These are phyloP conservation scores for Oryza meyeriana DNA, from an alignment of 176 grass and related monocot genomes.

Conservation along the genomic window DNA sequence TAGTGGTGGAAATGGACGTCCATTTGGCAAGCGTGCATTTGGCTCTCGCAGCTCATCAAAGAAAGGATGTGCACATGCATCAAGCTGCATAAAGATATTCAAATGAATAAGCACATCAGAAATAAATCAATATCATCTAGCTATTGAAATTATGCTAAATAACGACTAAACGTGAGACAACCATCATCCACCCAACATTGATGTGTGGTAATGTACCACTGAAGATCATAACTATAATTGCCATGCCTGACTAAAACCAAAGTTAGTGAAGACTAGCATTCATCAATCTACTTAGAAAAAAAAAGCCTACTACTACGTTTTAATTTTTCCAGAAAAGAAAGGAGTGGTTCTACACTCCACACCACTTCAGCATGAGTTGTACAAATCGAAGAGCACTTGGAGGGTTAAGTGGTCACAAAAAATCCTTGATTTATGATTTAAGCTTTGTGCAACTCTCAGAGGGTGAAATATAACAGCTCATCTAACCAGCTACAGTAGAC, in stretches of 20 bases:
- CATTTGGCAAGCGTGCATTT: constrained; percentile 55
- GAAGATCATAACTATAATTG: neutral
- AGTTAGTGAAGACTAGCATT: neutral
- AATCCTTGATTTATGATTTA: neutral
- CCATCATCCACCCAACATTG: neutral
- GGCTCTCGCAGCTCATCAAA: constrained; percentile 70
- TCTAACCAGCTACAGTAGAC: neutral
- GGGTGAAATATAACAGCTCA: neutral
- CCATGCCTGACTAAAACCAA: neutral
- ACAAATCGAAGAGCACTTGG: neutral
- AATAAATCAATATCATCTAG: neutral
- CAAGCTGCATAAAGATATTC: constrained; percentile 43
- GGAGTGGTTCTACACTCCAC: neutral
- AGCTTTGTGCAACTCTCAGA: neutral
- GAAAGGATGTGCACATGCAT: constrained; percentile 69
- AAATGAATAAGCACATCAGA: constrained; percentile 3
- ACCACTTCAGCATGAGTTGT: neutral
- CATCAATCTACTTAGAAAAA: neutral
- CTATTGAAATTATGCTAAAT: neutral
- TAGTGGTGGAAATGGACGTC: constrained; percentile 48
- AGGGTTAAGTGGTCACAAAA: neutral
- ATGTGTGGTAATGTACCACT: neutral
- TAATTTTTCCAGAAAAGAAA: neutral
- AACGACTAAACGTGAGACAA: neutral
- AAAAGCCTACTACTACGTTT: neutral